phyloP scores from a whole-genome alignment of 805 yeast genomes.

The Blastobotrys attinorum region DNA sequence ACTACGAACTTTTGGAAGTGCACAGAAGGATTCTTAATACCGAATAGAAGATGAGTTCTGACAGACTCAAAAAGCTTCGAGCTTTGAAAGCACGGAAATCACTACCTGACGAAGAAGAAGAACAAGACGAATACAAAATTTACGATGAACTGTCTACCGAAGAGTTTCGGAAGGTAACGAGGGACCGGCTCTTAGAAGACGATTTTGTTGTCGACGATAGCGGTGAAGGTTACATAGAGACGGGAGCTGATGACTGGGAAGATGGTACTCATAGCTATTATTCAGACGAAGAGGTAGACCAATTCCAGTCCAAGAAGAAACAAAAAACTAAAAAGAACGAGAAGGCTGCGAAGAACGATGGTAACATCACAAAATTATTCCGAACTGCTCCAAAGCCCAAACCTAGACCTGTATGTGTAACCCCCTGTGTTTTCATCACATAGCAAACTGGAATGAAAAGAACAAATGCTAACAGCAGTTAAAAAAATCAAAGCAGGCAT shows the following conservation, averaged over 20 bases:
- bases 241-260: slow-evolving; percentile 84
- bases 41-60: background rate
- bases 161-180: slow-evolving; percentile 64
- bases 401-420: slow-evolving; percentile 9
- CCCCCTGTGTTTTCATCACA: too few relatives aligned
- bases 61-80: background rate
- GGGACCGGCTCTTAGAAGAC: slow-evolving; percentile 75
- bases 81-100: background rate
- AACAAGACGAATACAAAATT: slow-evolving; percentile 45
- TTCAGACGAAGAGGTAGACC: slow-evolving; percentile 25
- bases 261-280: slow-evolving; percentile 31
- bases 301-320: slow-evolving; percentile 26
- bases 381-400: slow-evolving; percentile 42
- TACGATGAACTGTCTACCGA: slow-evolving; percentile 87
- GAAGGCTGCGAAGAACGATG: slow-evolving; percentile 22
- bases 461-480: background rate
- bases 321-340: slow-evolving; percentile 16
- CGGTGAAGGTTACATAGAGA: slow-evolving; percentile 90
- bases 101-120: background rate
- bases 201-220: slow-evolving; percentile 93
- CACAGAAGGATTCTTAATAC: too few relatives aligned
- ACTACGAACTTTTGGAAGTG: too few relatives aligned
- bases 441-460: background rate
- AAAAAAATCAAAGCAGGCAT: slow-evolving; percentile 3
- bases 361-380: slow-evolving; percentile 33